Percentiles rank a stretch among this genome's conserved stretches.
Conservation (phyloP, 148 eudicot genomes). For the Fagopyrum tataricum region DNA sequence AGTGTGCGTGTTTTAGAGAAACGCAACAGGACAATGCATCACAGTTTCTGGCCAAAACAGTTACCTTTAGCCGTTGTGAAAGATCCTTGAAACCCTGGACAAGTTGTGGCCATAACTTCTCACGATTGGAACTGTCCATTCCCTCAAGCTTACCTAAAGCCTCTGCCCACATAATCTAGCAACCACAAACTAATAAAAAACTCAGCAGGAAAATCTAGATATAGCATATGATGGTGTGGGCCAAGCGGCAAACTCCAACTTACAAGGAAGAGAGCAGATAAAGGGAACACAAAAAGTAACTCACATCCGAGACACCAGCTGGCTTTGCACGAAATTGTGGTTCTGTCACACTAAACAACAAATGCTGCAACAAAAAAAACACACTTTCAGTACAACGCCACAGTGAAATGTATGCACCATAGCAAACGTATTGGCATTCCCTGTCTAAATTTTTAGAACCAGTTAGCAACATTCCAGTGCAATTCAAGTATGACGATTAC, state of each 20-base stretch:
- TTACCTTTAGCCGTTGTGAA: conserved; percentile 81
- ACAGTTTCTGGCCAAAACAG: background rate
- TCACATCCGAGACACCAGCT: conserved; percentile 89
- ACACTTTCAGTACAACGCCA: background rate
- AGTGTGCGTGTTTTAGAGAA: background rate
- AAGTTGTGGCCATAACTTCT: conserved; percentile 96
- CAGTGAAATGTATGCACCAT: background rate
- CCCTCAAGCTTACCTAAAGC: conserved; percentile 97
- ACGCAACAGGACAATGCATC: conserved; percentile 1
- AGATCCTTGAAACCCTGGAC: conserved; percentile 96
- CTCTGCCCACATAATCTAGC: conserved; percentile 98
- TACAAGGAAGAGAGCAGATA: background rate
- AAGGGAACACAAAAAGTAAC: conserved; percentile 19
- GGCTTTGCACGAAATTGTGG: conserved; percentile 73
- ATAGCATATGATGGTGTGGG: background rate
- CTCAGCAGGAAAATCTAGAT: conserved; percentile 21
- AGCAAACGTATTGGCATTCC: background rate
- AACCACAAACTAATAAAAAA: conserved; percentile 31
- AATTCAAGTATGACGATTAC: background rate
- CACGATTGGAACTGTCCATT: conserved; percentile 87
- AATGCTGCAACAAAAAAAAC: conserved; percentile 58
- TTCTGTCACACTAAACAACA: conserved; percentile 86
- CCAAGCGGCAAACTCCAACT: background rate
- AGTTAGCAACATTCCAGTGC: background rate
- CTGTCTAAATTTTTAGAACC: background rate